Conservation (phyloP, 257 asterid species). For the Solanum lycopersicoides region DNA sequence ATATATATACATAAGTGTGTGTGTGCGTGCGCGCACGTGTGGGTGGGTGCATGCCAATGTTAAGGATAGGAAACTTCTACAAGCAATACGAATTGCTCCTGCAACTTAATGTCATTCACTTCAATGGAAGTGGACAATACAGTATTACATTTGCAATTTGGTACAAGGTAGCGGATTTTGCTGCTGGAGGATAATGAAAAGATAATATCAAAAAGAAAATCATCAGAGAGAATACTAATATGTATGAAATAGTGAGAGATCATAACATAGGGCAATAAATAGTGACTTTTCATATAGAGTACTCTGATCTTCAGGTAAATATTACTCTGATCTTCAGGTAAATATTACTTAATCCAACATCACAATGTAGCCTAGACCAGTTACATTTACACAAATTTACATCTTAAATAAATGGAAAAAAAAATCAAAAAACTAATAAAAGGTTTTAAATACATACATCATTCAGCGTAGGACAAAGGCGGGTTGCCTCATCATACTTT, state of each 20-base stretch:
- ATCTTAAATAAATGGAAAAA: neutral
- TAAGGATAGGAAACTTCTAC: neutral
- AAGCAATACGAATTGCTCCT: neutral
- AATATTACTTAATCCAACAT: neutral
- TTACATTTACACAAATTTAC: neutral
- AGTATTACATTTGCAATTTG: neutral
- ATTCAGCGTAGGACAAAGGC: slow-evolving; percentile 89
- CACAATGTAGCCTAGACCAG: neutral
- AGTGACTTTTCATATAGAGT: neutral
- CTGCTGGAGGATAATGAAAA: neutral
- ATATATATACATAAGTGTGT: neutral
- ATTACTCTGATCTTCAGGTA: neutral
- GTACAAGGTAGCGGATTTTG: neutral
- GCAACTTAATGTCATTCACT: neutral
- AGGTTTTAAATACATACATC: slow-evolving; percentile 53
- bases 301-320: neutral
- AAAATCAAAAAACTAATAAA: neutral
- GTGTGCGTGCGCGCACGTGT: neutral
- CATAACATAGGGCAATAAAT: neutral
- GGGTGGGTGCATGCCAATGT: neutral
- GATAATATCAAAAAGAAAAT: neutral
- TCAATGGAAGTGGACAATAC: neutral
- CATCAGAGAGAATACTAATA: neutral
- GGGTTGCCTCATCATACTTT: slow-evolving; percentile 94
- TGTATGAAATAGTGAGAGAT: neutral